phyloP scores from a whole-genome alignment of 148 eudicot genomes.

The Hydrangea macrophylla region DNA sequence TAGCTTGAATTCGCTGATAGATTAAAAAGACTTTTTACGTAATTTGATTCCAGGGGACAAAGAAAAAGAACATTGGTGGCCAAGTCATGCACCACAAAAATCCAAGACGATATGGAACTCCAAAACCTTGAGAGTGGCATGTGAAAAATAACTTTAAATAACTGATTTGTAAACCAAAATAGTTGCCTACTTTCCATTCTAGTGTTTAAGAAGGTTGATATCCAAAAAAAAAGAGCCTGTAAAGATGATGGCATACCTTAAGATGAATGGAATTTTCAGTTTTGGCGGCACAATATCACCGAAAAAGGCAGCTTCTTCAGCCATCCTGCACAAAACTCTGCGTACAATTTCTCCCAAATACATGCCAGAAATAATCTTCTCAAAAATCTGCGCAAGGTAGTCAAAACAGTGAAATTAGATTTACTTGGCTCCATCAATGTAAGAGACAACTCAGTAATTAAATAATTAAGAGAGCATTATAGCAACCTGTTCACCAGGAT shows the following conservation, averaged over 20 bases:
- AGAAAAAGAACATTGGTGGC: too few species aligned
- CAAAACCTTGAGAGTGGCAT: too few species aligned
- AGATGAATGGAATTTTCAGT: slow-evolving; percentile 56
- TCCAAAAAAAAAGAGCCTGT: too few species aligned
- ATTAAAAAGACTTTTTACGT: too few species aligned
- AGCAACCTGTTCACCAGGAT: slow-evolving; percentile 85
- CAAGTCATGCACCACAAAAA: too few species aligned
- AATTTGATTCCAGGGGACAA: too few species aligned
- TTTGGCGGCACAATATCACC: slow-evolving; percentile 79
- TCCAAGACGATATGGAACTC: too few species aligned
- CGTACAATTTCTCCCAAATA: slow-evolving; percentile 94
- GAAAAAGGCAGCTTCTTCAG: slow-evolving; percentile 78
- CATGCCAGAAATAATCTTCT: slow-evolving; percentile 92
- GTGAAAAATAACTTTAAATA: too few species aligned
- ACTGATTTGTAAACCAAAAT: too few species aligned
- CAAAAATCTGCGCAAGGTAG: slow-evolving; percentile 61
- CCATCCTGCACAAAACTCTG: slow-evolving; percentile 70
- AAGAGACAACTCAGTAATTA: not conserved
- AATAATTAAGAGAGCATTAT: not conserved
- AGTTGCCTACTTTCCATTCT: too few species aligned
- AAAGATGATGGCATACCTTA: slow-evolving; percentile 36
- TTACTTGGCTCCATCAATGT: not conserved
- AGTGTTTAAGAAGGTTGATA: too few species aligned
- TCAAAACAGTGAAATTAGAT: not conserved
- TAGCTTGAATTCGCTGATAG: too few species aligned